Percentiles rank a stretch among this genome's conserved stretches.
These are phyloP conservation scores for Globisporangium irregulare DNA, from an alignment of 352 stramenopile genomes.

Conservation along the genomic window DNA sequence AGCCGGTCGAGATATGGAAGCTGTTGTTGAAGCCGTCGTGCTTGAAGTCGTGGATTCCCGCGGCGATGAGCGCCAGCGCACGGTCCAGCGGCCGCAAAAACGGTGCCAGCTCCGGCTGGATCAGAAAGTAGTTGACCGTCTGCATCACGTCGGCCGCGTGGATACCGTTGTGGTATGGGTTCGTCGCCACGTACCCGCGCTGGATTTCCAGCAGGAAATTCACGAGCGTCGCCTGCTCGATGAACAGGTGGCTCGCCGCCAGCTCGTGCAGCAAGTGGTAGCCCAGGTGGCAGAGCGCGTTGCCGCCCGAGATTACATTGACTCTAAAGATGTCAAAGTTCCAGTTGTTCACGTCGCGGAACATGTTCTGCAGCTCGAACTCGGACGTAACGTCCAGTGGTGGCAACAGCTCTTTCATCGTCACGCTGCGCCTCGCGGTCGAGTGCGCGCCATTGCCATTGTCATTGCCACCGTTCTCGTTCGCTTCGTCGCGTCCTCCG, in stretches of 20 bases:
- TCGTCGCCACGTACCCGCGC: constrained; percentile 71
- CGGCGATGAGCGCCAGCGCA: constrained; percentile 71
- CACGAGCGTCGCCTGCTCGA: constrained; percentile 61
- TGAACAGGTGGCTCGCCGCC: constrained; percentile 51
- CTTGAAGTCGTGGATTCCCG: constrained; percentile 88
- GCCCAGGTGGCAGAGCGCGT: constrained; percentile 72
- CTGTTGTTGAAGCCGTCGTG: constrained; percentile 90
- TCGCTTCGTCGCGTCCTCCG: not conserved
- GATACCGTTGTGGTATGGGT: constrained; percentile 89
- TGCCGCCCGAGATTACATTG: constrained; percentile 58
- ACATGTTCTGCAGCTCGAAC: constrained; percentile 68
- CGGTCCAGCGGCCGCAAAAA: constrained; percentile 77
- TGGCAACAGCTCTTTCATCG: constrained; percentile 66
- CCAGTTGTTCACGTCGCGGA: constrained; percentile 55
- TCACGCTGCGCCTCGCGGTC: constrained; percentile 27
- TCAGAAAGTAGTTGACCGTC: constrained; percentile 83
- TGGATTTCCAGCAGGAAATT: constrained; percentile 84
- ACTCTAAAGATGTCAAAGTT: constrained; percentile 81
- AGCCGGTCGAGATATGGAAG: constrained; percentile 85
- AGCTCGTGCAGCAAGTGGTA: constrained; percentile 74
- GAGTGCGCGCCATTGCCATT: not conserved
- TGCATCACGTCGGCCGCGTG: constrained; percentile 90
- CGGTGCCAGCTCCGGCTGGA: constrained; percentile 63
- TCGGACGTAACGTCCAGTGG: constrained; percentile 54
- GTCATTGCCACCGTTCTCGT: constrained; percentile 17